These are phyloP conservation scores for Periconia sp. DNA, from an alignment of 2,329 filamentous ascomycete genomes.

Conservation along the genomic window DNA sequence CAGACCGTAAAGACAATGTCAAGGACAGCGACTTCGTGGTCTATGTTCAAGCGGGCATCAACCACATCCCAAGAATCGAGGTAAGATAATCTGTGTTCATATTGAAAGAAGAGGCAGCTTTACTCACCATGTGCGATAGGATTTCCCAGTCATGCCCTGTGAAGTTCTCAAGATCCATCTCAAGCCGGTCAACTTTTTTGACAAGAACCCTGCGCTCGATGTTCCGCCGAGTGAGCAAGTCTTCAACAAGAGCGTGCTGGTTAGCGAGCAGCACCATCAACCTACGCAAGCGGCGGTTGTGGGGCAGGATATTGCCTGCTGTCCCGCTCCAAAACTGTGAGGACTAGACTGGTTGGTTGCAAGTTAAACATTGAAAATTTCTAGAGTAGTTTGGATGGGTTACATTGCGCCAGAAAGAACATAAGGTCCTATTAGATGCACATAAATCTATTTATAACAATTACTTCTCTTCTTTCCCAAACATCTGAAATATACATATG, in stretches of 20 bases:
- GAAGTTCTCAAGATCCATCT: conserved; percentile 60
- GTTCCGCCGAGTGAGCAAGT: conserved; percentile 56
- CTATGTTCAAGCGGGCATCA: conserved; percentile 61
- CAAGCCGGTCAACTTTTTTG: conserved; percentile 62
- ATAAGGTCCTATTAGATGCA: too few species aligned
- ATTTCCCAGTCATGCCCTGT: conserved; percentile 62
- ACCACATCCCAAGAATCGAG: conserved; percentile 58
- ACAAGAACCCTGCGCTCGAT: conserved; percentile 61
- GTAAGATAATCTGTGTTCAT: conserved; percentile 5
- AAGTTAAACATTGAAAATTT: too few species aligned
- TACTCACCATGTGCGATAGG: conserved; percentile 23
- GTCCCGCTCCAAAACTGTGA: conserved; percentile 32
- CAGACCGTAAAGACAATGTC: conserved; percentile 55
- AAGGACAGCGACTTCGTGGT: conserved; percentile 60
- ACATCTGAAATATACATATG: too few species aligned
- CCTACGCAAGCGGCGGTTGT: conserved; percentile 38
- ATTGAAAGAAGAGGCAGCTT: background rate
- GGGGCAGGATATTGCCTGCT: conserved; percentile 42
- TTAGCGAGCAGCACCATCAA: conserved; percentile 43
- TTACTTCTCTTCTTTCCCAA: too few species aligned
- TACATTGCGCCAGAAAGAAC: too few species aligned
- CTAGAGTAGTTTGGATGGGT: too few species aligned
- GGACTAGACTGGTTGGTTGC: background rate
- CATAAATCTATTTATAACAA: too few species aligned
- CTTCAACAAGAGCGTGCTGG: conserved; percentile 47